Conservation (phyloP, 2,329 filamentous ascomycete species). For the Aspergillus ibericus region DNA sequence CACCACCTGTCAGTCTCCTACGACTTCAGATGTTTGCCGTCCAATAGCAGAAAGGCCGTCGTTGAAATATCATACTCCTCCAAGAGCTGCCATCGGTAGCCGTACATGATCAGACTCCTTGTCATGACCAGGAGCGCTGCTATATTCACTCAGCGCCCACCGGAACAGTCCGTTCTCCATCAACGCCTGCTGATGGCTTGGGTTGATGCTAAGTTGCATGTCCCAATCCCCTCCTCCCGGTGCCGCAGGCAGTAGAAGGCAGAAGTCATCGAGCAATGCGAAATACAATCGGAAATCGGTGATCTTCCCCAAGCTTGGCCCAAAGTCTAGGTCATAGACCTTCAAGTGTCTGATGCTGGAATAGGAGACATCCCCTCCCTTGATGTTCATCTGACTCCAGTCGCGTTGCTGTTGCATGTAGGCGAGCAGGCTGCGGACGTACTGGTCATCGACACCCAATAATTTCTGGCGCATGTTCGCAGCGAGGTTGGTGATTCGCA, state of each 20-base stretch:
- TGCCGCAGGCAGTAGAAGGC: background rate
- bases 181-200: background rate
- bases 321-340: background rate
- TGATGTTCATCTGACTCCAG: background rate
- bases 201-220: background rate
- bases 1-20: no score
- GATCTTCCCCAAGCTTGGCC: background rate
- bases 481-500: background rate
- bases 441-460: background rate
- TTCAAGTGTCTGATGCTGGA: conserved; percentile 5
- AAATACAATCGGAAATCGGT: background rate
- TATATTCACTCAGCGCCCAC: background rate
- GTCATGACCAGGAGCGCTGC: no score
- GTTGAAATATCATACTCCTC: no score
- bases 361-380: background rate
- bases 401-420: background rate
- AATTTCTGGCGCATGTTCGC: background rate
- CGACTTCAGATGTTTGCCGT: no score
- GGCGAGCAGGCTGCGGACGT: background rate
- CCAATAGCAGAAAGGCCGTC: no score
- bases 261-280: background rate
- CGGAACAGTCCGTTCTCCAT: background rate
- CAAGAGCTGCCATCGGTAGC: no score
- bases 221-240: background rate
- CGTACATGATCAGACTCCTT: no score